These are phyloP conservation scores for Pythium oligandrum DNA, from an alignment of 352 stramenopile genomes.

Conservation along the genomic window DNA sequence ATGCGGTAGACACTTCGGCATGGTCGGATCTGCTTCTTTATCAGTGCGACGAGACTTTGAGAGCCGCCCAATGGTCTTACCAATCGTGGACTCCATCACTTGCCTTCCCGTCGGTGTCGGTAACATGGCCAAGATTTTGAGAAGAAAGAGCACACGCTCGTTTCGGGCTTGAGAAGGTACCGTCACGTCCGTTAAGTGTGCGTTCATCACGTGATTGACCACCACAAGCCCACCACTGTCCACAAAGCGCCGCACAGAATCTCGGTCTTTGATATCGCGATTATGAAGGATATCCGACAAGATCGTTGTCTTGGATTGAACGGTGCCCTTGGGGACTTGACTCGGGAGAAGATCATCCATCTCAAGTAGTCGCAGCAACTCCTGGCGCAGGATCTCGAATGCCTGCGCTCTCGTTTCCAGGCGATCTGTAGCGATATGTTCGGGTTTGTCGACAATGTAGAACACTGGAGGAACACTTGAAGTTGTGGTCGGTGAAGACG, in stretches of 20 bases:
- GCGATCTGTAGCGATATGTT: slow-evolving; percentile 23
- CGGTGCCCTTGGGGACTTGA: background rate
- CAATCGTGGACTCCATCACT: slow-evolving; percentile 56
- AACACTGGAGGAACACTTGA: slow-evolving; percentile 15
- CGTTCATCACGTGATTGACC: slow-evolving; percentile 29
- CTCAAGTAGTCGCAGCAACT: slow-evolving; percentile 54
- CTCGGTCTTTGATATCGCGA: slow-evolving; percentile 38
- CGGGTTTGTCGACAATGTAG: slow-evolving; percentile 45
- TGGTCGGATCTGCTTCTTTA: slow-evolving; percentile 16
- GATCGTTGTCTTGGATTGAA: slow-evolving; percentile 31
- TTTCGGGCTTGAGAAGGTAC: background rate
- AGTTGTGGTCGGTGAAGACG: background rate
- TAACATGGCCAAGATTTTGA: slow-evolving; percentile 71
- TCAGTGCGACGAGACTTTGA: slow-evolving; percentile 34
- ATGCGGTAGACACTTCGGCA: slow-evolving; percentile 39
- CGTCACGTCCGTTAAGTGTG: slow-evolving; percentile 2
- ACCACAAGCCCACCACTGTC: slow-evolving; percentile 49
- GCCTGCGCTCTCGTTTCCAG: slow-evolving; percentile 42
- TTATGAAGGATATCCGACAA: slow-evolving; percentile 63
- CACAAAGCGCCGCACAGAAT: slow-evolving; percentile 59
- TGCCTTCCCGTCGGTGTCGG: slow-evolving; percentile 44
- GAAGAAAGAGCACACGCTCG: slow-evolving; percentile 19
- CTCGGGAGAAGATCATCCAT: slow-evolving; percentile 19
- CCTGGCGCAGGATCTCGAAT: slow-evolving; percentile 54
- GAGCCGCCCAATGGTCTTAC: slow-evolving; percentile 53